Evolutionary conservation across 148 eudicot genomes (phyloP), one percentile per base, ranked within the genome.

Genomic region (Gaultheria prostrata): DNA sequence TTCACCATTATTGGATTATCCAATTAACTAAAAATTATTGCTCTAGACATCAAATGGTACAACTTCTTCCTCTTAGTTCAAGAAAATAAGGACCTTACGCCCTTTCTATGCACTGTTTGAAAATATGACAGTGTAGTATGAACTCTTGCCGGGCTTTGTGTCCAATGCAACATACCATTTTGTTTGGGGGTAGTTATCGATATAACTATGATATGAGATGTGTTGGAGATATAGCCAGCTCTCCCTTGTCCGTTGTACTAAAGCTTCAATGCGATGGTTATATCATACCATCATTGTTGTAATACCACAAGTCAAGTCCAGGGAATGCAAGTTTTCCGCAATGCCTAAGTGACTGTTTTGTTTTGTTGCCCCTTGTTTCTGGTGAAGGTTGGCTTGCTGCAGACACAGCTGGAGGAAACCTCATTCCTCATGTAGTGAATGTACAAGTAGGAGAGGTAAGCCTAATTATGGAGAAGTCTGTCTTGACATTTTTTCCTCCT

Each of bases 371-470:
- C 3, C 11, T 51, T 13, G 28, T 51, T 79, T 57, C 6, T 57
- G 70, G 49, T n/a, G n/a, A n/a, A 79, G 82, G 82, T 57, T 50
- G 50, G 21, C 6, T 79, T 79, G 7, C 50, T 56, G 49, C 57
- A 79, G 50, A 57, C 50, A 79, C 21, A n/a, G 70, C 70, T 56
- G 71, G 82, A 26, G 70, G 82, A 33, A 4, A 79, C 69, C n/a
- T 79, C 50, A 79, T 46, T 79, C 82, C 82, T 57, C 15, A 79
- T 59, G 82, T 30, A 39, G 10, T 79, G 10, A 59, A 49, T 1
- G 13, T 79, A 79, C 32, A 59, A 21, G 3, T 4, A 35, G 72
- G 82, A 61, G 71, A 79, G 71, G 82, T 79, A 79, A 59, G 49
- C 45, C 61, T 39, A 35, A 32, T 59, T n/a, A 28, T 51, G 43